phyloP scores from a whole-genome alignment of 371 early-diverging fungal genomes.

The Sporodiniella umbellata region DNA sequence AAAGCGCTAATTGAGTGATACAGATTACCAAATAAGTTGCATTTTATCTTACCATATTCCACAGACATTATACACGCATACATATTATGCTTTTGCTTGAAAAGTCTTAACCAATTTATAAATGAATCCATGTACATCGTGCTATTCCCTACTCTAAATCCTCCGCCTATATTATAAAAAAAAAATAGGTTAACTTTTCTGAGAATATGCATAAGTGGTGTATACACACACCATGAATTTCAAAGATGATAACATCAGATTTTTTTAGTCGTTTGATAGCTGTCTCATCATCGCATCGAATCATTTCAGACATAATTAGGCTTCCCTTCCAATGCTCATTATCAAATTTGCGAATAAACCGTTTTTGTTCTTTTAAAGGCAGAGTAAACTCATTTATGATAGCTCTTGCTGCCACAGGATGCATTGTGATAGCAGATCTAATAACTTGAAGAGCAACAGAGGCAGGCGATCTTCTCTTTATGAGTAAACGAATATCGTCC shows the following conservation, averaged over 20 bases:
- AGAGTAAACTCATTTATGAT: conserved; percentile 17
- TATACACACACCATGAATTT: conserved; percentile 38
- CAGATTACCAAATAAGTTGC: background rate
- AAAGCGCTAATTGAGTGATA: background rate
- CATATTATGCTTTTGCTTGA: conserved; percentile 46
- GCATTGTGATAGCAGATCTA: conserved; percentile 8
- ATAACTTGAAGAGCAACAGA: conserved; percentile 9
- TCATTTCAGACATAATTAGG: conserved; percentile 19
- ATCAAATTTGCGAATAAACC: conserved; percentile 15
- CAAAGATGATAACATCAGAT: conserved; percentile 39
- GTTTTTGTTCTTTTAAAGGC: conserved; percentile 12
- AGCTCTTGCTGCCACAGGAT: conserved; percentile 6
- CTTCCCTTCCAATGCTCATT: conserved; percentile 18
- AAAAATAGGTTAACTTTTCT: too few species aligned
- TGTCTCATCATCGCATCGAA: conserved; percentile 14
- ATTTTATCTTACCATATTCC: conserved; percentile 42
- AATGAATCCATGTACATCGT: conserved; percentile 44
- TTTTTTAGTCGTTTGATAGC: conserved; percentile 15
- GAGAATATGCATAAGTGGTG: too few species aligned
- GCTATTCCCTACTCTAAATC: conserved; percentile 34
- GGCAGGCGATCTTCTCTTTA: conserved; percentile 15
- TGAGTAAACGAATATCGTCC: conserved; percentile 17
- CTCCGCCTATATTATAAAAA: conserved; percentile 22
- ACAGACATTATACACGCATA: conserved; percentile 51
- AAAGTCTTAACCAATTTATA: conserved; percentile 42